These are phyloP conservation scores for Pleurotus djamor DNA, from an alignment of 768 basidiomycete species.

Conservation along the genomic window DNA sequence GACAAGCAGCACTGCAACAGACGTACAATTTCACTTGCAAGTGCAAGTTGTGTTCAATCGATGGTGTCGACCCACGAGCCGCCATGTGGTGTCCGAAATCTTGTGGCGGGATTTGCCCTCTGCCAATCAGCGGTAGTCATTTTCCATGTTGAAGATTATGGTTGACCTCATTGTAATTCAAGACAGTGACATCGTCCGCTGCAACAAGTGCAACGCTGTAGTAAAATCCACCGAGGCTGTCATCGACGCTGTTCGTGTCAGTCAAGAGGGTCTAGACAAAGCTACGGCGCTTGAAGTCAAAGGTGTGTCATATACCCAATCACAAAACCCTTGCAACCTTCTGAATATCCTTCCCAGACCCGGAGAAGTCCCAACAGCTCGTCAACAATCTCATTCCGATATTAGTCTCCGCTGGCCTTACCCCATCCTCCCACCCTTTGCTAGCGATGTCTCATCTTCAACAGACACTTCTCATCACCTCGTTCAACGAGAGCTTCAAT, in stretches of 20 bases:
- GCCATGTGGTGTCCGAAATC: constrained; percentile 65
- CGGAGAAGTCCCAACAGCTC: constrained; percentile 52
- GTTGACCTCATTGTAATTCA: neutral
- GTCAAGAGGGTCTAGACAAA: constrained; percentile 74
- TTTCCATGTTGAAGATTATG: neutral
- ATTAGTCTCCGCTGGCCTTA: constrained; percentile 54
- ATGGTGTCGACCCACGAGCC: constrained; percentile 57
- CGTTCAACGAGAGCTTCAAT: constrained; percentile 30
- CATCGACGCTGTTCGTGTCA: constrained; percentile 63
- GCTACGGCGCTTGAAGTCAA: constrained; percentile 59
- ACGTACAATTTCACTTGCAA: constrained; percentile 79
- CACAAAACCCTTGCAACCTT: neutral
- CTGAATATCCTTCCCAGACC: constrained; percentile 39
- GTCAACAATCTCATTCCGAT: constrained; percentile 67
- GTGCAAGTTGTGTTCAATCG: constrained; percentile 55
- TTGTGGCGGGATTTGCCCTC: constrained; percentile 62
- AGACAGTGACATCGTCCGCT: constrained; percentile 51
- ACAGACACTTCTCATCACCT: constrained; percentile 60
- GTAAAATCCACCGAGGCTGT: constrained; percentile 50
- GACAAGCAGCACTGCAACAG: constrained; percentile 59
- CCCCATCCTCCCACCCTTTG: constrained; percentile 74
- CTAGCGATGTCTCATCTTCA: constrained; percentile 71
- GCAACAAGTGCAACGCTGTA: constrained; percentile 50
- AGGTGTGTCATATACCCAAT: constrained; percentile 34
- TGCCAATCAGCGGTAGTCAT: constrained; percentile 57